Evolutionary conservation across 345 rosid species (phyloP), one percentile per base, ranked within the genome.

Genomic region (Eucalyptus cladocalyx): DNA sequence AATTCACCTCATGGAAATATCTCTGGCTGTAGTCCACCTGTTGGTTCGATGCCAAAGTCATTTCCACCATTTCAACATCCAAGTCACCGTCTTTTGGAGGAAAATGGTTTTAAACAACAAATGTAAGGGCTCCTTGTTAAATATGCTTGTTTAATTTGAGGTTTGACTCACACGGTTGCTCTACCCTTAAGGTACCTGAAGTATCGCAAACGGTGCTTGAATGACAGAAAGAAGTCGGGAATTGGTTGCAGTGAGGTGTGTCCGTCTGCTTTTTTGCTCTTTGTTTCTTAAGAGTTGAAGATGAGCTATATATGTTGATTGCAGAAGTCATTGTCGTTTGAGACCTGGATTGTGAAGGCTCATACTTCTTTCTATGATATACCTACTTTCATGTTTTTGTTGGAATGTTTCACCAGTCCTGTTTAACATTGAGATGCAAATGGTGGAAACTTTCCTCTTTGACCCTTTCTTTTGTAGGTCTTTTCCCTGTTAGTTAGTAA

Each of bases 1-100:
- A 94, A 91, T 81, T 98, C 99, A 42, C 96, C 99, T 13, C 99
- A 94, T 88, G 94, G 95, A 88, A 83, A 89, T 88, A 96, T 95
- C 88, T 93, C 94, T 81, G 97, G 97, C 67, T 93, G 97, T 92
- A 97, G 98, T 93, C 99, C 99, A 76, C 99, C 98, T 9, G 98
- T 98, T 81, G 99, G 99, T 80, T 98, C 98, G 89, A 91, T 97
- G 92, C 99, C 99, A 80, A 98, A 96, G 91, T 94, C 99, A 87
- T 94, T 98, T 90, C 99, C 98, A 42, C 95, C 91, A 86, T 98
- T 98, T 90, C 99, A 97, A 92, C 99, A 98, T 94, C 99, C 98
- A 14, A 97, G 99, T 91, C 99, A 98, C 94, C 97, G 95, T 90
- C 93, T 98, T 87, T 92, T 98, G 87, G 99, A 98, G 94, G 98